These are phyloP conservation scores for Alnus rubra DNA, from an alignment of 306 rosid species.

Conservation along the genomic window DNA sequence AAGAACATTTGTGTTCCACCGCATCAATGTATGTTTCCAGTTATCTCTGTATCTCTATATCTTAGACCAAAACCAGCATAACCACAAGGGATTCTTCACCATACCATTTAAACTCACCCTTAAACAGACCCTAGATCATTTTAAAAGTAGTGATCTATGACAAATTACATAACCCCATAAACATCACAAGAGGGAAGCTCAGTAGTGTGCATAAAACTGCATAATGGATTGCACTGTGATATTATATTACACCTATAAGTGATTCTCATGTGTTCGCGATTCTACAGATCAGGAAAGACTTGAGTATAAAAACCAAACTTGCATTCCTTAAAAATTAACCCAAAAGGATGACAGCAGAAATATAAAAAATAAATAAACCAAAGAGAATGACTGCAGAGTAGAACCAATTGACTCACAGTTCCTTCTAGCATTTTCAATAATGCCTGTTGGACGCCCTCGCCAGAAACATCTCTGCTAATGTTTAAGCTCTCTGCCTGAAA, in stretches of 20 bases:
- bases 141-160: neutral
- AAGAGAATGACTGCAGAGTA: slow-evolving; percentile 16
- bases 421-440: slow-evolving; percentile 96
- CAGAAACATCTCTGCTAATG: slow-evolving; percentile 95
- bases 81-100: neutral
- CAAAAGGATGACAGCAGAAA: slow-evolving; percentile 10
- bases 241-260: neutral
- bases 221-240: neutral
- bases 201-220: neutral
- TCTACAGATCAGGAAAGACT: neutral
- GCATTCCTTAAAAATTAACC: neutral
- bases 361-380: slow-evolving; percentile 12
- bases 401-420: slow-evolving; percentile 67
- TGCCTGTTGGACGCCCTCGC: slow-evolving; percentile 99
- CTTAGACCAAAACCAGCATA: neutral
- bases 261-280: neutral
- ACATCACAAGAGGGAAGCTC: slow-evolving; percentile 1
- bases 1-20: neutral
- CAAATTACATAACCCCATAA: neutral
- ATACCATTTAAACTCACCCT: neutral
- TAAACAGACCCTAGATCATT: neutral
- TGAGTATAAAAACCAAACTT: neutral
- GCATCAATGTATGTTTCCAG: neutral
- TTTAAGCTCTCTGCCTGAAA: slow-evolving; percentile 92
- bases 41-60: neutral